phyloP scores from a whole-genome alignment of 2,329 filamentous ascomycete species.

The Curvularia verruculosa region DNA sequence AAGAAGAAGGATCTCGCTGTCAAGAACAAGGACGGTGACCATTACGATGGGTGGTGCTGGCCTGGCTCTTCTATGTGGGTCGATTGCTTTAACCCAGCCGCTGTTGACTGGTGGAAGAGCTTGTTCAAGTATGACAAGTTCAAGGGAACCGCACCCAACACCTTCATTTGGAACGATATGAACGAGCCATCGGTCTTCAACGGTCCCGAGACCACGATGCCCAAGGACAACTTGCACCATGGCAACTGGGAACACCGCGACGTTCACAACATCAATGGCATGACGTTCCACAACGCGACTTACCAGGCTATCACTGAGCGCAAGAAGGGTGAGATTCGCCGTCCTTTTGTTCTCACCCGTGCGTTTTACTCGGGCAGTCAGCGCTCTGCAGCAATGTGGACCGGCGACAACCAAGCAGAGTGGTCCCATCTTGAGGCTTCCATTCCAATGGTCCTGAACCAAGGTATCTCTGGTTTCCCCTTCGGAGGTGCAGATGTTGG shows the following conservation, averaged over 20 bases:
- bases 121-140: constrained; percentile 89
- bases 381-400: constrained; percentile 95
- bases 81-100: constrained; percentile 92
- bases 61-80: constrained; percentile 96
- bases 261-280: constrained; percentile 91
- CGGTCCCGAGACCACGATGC: constrained; percentile 97
- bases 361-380: constrained; percentile 93
- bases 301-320: constrained; percentile 83
- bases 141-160: constrained; percentile 83
- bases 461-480: constrained; percentile 90
- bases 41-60: constrained; percentile 99
- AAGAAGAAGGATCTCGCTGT: constrained; percentile 83
- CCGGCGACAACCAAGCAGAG: constrained; percentile 91
- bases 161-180: constrained; percentile 99
- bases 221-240: constrained; percentile 93
- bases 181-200: constrained; percentile 99
- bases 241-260: constrained; percentile 96
- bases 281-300: constrained; percentile 95
- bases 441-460: constrained; percentile 90
- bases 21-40: constrained; percentile 85
- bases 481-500: constrained; percentile 96
- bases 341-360: constrained; percentile 91
- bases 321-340: constrained; percentile 81
- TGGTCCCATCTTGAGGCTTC: constrained; percentile 91
- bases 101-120: constrained; percentile 86